These are phyloP conservation scores for Aspergillus fijiensis DNA, from an alignment of 2,329 filamentous ascomycete genomes.

Conservation along the genomic window DNA sequence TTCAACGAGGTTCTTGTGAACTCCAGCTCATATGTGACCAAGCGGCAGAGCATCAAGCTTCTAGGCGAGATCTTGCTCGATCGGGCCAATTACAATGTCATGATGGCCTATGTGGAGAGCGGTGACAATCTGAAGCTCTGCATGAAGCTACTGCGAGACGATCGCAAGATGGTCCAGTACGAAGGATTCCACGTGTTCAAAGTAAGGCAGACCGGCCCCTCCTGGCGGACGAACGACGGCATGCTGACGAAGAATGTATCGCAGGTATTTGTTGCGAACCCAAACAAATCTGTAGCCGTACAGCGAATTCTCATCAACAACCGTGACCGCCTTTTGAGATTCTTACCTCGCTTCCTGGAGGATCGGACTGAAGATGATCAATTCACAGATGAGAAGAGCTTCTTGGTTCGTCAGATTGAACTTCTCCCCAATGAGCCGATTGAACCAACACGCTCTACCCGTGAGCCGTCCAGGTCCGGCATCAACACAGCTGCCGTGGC, in stretches of 20 bases:
- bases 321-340: conserved; percentile 82
- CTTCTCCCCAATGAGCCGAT: conserved; percentile 44
- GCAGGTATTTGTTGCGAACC: conserved; percentile 93
- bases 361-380: conserved; percentile 97
- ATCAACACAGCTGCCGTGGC: conserved; percentile 32
- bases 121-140: conserved; percentile 96
- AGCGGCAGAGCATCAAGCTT: conserved; percentile 95
- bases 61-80: conserved; percentile 93
- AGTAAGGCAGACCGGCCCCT: conserved; percentile 39
- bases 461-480: conserved; percentile 28
- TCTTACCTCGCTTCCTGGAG: conserved; percentile 87
- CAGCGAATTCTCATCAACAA: conserved; percentile 97
- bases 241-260: conserved; percentile 22
- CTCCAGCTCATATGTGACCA: conserved; percentile 95
- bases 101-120: conserved; percentile 94
- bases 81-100: conserved; percentile 93
- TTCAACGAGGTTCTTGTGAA: conserved; percentile 88
- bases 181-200: conserved; percentile 99
- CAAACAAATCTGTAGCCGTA: conserved; percentile 94
- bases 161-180: conserved; percentile 98
- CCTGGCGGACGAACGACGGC: not conserved
- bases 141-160: conserved; percentile 95
- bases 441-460: conserved; percentile 32
- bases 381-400: conserved; percentile 97
- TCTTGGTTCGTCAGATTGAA: conserved; percentile 90